Evolutionary conservation across 1,139 yeast genomes (phyloP).

Genomic region (Hanseniaspora sp.): DNA sequence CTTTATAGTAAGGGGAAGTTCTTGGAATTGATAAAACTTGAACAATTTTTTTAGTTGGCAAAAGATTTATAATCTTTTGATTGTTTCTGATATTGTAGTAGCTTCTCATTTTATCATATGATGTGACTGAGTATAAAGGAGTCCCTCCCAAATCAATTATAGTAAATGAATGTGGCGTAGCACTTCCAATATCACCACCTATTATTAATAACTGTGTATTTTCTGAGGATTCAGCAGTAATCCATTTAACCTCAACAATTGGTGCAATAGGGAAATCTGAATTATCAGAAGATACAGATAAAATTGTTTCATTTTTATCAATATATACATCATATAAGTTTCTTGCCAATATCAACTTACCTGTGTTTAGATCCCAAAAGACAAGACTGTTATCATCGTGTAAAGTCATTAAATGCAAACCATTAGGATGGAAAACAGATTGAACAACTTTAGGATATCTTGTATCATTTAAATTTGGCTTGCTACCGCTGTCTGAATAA

Average conservation of each 20-base stretch:
- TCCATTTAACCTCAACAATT: constrained; percentile 45
- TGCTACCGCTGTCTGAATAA: constrained; percentile 30
- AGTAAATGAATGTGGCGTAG: constrained; percentile 36
- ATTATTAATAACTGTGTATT: constrained; percentile 60
- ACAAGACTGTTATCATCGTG: constrained; percentile 76
- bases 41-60: constrained; percentile 35
- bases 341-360: constrained; percentile 63
- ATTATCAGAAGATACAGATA: constrained; percentile 15
- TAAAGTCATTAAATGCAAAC: constrained; percentile 66
- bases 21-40: constrained; percentile 44
- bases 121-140: constrained; percentile 65
- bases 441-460: constrained; percentile 45
- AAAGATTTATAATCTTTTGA: constrained; percentile 45
- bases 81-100: constrained; percentile 60
- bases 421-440: constrained; percentile 86
- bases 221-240: constrained; percentile 72
- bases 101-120: constrained; percentile 70
- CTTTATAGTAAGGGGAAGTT: constrained; percentile 54
- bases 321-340: constrained; percentile 55
- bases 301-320: constrained; percentile 39
- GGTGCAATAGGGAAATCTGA: constrained; percentile 11
- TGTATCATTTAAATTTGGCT: background rate
- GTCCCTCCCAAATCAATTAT: constrained; percentile 72
- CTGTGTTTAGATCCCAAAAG: constrained; percentile 84
- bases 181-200: constrained; percentile 53